Percentiles rank a stretch among this genome's conserved stretches.
These are phyloP conservation scores for Talinum fruticosum DNA, from an alignment of 148 eudicot genomes.

Conservation along the genomic window DNA sequence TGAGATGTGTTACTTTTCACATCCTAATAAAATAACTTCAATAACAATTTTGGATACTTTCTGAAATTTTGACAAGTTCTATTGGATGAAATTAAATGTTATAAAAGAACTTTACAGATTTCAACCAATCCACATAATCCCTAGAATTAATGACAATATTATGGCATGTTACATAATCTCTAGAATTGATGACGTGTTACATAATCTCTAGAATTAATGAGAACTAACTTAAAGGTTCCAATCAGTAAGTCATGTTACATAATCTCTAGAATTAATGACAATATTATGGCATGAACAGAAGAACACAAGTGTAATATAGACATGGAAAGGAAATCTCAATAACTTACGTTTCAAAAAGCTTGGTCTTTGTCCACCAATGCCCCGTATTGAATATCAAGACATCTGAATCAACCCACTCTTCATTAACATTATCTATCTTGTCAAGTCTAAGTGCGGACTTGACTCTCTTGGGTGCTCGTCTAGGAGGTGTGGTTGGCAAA, in stretches of 20 bases:
- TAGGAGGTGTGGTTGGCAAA: conserved; percentile 50
- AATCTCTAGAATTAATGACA: not conserved
- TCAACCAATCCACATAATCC: too few species aligned
- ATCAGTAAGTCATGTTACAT: not conserved
- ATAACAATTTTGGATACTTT: not conserved
- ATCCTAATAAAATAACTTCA: not conserved
- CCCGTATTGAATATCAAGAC: conserved; percentile 80
- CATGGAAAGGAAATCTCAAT: not conserved
- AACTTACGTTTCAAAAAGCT: conserved; percentile 87
- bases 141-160: too few species aligned
- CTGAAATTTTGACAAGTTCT: too few species aligned
- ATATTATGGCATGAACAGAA: too few species aligned
- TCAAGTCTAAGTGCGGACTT: conserved; percentile 65
- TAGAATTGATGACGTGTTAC: too few species aligned
- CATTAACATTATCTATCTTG: conserved; percentile 64
- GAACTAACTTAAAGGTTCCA: not conserved
- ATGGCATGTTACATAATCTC: too few species aligned
- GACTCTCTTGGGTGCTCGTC: conserved; percentile 71
- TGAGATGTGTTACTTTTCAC: conserved; percentile 1
- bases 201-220: too few species aligned
- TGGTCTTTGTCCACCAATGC: conserved; percentile 91
- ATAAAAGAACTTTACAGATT: too few species aligned
- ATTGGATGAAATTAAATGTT: too few species aligned
- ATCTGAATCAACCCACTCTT: conserved; percentile 75
- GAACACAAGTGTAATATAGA: not conserved